A percentile compares a stretch with the other conserved stretches of the same genome.
These are phyloP conservation scores for Akanthomyces dipterigenus DNA, from an alignment of 2,329 filamentous ascomycete species.

Conservation along the genomic window DNA sequence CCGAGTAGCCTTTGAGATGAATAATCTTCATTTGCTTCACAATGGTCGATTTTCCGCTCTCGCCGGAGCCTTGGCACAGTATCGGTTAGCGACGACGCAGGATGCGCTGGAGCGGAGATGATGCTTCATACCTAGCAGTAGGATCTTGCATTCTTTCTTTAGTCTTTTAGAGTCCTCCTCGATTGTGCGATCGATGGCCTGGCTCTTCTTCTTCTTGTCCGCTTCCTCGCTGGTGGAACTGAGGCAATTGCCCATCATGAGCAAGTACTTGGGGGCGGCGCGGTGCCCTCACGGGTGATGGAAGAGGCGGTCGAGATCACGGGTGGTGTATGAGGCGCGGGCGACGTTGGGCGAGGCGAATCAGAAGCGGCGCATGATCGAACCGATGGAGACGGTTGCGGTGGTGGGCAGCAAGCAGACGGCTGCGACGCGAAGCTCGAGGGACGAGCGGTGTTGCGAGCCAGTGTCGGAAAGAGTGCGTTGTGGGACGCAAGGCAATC, in stretches of 20 bases:
- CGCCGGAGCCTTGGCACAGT: slow-evolving; percentile 68
- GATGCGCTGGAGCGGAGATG: slow-evolving; percentile 4
- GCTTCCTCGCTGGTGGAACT: slow-evolving; percentile 79
- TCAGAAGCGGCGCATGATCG: slow-evolving; percentile 7
- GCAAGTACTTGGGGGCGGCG: background rate
- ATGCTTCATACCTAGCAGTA: slow-evolving; percentile 69
- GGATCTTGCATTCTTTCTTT: slow-evolving; percentile 97
- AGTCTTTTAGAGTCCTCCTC: slow-evolving; percentile 92
- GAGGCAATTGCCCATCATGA: slow-evolving; percentile 86
- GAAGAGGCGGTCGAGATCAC: background rate
- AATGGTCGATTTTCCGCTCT: slow-evolving; percentile 98
- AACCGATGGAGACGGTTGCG: background rate
- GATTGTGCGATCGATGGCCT: slow-evolving; percentile 87
- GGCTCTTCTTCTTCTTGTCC: slow-evolving; percentile 93
- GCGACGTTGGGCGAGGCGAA: background rate
- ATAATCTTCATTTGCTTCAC: slow-evolving; percentile 99
- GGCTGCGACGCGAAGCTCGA: background rate
- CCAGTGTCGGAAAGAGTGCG: background rate
- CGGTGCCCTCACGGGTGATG: background rate
- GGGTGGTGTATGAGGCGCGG: background rate
- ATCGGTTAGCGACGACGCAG: slow-evolving; percentile 15
- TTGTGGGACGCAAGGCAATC: slow-evolving; percentile 4
- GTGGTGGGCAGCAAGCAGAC: background rate
- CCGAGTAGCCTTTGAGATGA: slow-evolving; percentile 93
- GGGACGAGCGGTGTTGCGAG: background rate